phyloP scores from a whole-genome alignment of 306 rosid genomes.

The Vigna radiata region DNA sequence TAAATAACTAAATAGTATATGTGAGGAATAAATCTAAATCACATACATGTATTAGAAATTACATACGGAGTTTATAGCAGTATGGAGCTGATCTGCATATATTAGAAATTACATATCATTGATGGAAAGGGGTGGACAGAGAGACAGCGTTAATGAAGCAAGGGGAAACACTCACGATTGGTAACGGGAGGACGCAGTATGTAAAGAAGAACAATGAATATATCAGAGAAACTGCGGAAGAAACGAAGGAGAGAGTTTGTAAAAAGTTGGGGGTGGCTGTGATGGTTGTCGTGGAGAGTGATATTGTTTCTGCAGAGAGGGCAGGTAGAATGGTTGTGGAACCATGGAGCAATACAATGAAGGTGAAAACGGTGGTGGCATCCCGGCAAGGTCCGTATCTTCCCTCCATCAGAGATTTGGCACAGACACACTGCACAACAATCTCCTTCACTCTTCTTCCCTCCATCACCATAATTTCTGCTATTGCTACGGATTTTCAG shows the following conservation, averaged over 20 bases:
- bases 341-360: not conserved
- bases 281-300: not conserved
- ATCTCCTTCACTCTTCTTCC: not conserved
- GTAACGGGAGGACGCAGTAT: constrained; percentile 9
- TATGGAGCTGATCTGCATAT: too few relatives aligned
- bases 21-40: too few relatives aligned
- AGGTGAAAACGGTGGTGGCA: not conserved
- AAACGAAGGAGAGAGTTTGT: not conserved
- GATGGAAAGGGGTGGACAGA: not conserved
- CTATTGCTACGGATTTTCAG: not conserved
- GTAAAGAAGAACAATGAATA: not conserved
- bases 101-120: too few relatives aligned
- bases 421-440: not conserved
- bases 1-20: too few relatives aligned
- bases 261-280: not conserved
- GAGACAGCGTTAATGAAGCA: not conserved
- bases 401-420: not conserved
- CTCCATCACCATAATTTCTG: not conserved
- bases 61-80: too few relatives aligned
- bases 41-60: too few relatives aligned
- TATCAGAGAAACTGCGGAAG: not conserved
- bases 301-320: not conserved
- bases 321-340: not conserved
- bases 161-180: not conserved
- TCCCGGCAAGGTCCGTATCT: not conserved